Evolutionary conservation across 2,329 filamentous ascomycete species (phyloP).

Genomic region (Aspergillus chevalieri): DNA sequence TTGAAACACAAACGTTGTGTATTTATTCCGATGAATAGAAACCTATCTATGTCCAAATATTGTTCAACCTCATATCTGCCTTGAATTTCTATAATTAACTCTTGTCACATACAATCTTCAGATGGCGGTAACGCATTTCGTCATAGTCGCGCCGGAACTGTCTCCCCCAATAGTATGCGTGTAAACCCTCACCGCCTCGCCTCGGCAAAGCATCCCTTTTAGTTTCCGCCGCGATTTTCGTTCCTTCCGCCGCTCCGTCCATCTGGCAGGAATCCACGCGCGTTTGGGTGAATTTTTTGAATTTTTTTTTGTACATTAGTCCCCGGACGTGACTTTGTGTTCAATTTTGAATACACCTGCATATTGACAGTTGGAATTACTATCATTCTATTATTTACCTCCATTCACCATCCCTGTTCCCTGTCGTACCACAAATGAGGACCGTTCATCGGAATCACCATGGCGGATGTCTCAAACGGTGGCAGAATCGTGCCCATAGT

Average conservation of each 20-base stretch:
- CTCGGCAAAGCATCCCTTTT: slow-evolving; percentile 2
- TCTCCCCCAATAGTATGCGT: not conserved
- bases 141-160: not conserved
- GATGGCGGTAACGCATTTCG: not conserved
- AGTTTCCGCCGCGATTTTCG: slow-evolving; percentile 15
- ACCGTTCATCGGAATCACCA: slow-evolving; percentile 29
- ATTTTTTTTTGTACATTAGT: not conserved
- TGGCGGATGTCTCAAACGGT: slow-evolving; percentile 34
- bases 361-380: no score
- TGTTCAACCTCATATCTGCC: not conserved
- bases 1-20: no score
- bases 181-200: slow-evolving; percentile 4
- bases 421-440: slow-evolving; percentile 26
- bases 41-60: not conserved
- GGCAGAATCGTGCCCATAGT: slow-evolving; percentile 41
- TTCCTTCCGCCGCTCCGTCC: slow-evolving; percentile 13
- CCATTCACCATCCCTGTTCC: not conserved
- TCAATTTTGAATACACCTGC: no score
- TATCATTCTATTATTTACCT: not conserved
- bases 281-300: not conserved
- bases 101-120: no score
- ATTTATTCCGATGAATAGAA: no score
- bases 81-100: no score
- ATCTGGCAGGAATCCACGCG: not conserved
- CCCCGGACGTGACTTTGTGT: not conserved